Evolutionary conservation across 345 rosid species (phyloP).

Genomic region (Citrus sinensis): DVS_A1.0 CM039167.1:12134501-12135000

Average conservation of each 20-base stretch:
- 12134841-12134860: neutral
- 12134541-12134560: neutral
- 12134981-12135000: neutral
- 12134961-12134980: neutral
- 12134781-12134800: neutral
- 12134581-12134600: neutral
- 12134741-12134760: no score
- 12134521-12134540: neutral
- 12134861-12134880: neutral
- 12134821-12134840: neutral
- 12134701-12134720: neutral
- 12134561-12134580: neutral
- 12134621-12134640: neutral
- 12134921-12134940: neutral
- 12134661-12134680: neutral
- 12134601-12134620: neutral
- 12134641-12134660: constrained; percentile 1
- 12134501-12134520: neutral
- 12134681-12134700: neutral
- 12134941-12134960: neutral
- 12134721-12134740: neutral
- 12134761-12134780: neutral
- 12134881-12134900: neutral
- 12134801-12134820: neutral
- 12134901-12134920: neutral